These are phyloP conservation scores for Herpotrichia juniperi DNA, from an alignment of 2,329 filamentous ascomycete genomes.

Conservation along the genomic window DNA sequence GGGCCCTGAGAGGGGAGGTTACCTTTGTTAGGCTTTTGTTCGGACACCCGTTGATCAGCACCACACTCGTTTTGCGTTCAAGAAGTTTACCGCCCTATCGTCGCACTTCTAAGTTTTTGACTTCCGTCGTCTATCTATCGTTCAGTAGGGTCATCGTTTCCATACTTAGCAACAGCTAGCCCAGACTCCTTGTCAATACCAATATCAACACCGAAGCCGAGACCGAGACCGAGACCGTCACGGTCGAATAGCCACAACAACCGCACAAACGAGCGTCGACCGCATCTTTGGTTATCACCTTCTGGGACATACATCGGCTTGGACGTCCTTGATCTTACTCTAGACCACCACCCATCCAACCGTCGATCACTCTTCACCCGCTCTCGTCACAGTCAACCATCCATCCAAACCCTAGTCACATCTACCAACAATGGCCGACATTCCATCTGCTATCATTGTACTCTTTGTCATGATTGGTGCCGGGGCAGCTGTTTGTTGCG, in stretches of 20 bases:
- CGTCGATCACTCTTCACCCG: neutral
- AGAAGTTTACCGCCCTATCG: no score
- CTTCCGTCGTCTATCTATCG: no score
- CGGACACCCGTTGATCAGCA: no score
- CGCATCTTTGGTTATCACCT: neutral
- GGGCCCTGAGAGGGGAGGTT: no score
- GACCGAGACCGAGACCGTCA: neutral
- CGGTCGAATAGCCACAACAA: neutral
- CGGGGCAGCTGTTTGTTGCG: neutral
- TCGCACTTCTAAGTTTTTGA: no score
- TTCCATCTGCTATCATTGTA: neutral
- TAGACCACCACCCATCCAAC: neutral
- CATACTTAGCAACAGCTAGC: no score
- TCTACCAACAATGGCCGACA: neutral
- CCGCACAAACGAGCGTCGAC: neutral
- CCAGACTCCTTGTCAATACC: no score
- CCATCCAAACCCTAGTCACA: neutral
- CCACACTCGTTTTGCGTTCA: no score
- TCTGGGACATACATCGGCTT: neutral
- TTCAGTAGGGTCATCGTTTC: no score
- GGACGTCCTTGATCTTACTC: no score
- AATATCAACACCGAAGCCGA: no score
- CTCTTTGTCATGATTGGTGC: neutral
- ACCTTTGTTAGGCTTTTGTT: no score
- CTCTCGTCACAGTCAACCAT: neutral